Evolutionary conservation across 1,284 basidiomycete genomes (phyloP), one percentile per base, ranked within the genome.

Genomic region (Fomitopsis schrenkii): DNA sequence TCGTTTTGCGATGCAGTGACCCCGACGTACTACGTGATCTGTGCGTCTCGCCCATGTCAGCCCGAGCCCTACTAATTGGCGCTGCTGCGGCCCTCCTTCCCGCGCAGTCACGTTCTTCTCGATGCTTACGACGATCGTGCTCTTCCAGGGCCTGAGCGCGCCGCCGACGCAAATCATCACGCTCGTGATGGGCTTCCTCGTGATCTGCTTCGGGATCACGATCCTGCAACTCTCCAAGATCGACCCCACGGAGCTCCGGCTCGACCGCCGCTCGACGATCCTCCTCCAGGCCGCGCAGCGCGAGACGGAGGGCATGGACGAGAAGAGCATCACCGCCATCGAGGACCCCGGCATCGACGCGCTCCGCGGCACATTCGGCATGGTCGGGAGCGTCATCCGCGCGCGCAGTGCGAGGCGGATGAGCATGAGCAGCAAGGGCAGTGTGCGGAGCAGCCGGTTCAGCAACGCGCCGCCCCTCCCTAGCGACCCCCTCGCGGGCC

Each of bases 211-310:
- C 17, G 95, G 96, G 26, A 98, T 98, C 73, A 93, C 91, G 19
- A 87, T 99, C 64, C 87, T 99, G 9, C 97, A 99, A 76, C 90
- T 99, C 83, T 97, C 94, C 75, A 98, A 98, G 76, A 83, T 95
- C 66, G 93, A 95, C 71, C 93, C 93, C 3, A 80, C 77, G 33
- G 77, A 87, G 60, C 82, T 97, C 68, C 81, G 80, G 38, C 88
- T 97, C 68, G 95, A 96, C 71, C 82, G 95, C 38, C 83, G 88
- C 41, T 90, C 91, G 5, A 97, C 95, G 0, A 83, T 97, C 48
- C 85, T 97, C 35, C 81, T 97, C 28, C 86, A 90, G 71, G 93
- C 91, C 3, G 83, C 91, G 0, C 84, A 85, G 26, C 73, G 80
- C 22, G 82, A 85, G 55, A 91, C 87, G 2, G 88, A 90, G 64